Evolutionary conservation across 352 stramenopile genomes (phyloP), one percentile per base, ranked within the genome.

Genomic region (Phytophthora multivora): DNA sequence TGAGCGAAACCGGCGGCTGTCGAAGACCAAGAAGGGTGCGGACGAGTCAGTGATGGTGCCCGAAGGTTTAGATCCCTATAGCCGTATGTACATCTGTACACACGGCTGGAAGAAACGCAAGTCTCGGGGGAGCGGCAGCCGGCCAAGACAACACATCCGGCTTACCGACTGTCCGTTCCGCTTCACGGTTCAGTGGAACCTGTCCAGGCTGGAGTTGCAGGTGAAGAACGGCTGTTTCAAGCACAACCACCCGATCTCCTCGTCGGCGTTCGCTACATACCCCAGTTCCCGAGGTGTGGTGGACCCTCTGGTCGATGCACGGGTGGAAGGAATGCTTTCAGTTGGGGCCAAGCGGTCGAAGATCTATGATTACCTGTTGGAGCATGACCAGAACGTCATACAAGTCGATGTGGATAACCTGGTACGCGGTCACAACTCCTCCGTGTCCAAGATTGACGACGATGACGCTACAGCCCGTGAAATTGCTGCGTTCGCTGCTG

Each of bases 341-440:
- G 50, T 60, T 0, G 56, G 56, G 2, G 30, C 41, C 1, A 59
- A 54, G 38, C 19, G 50, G 0, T 58, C 55, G 2, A 5, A 12
- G 0, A 66, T 66, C 9, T 71, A 61, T 36, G 50, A 66, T 13
- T 71, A 55, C 4, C 36, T 62, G 4, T 19, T 66, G 4, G 30
- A 58, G 9, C 42, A 71, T 12, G 50, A 63, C n/a, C 39, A 71
- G 23, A 71, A 71, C 16, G 51, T 59, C 4, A 67, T 71, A 4
- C 56, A 67, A 15, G 41, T 23, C 0, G 56, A 71, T 9, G 63
- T 62, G 1, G 56, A 59, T 13, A 66, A 71, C 16, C 18, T 66
- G 25, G 62, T 70, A 0, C 33, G 62, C 2, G 36, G 13, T 2
- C 42, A 70, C 18, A 4, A 23, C 3, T 48, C 51, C 3, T 45